Evolutionary conservation across 352 stramenopile species (phyloP), one percentile per base, ranked within the genome.

Genomic region (Phytophthora brassicae): DNA sequence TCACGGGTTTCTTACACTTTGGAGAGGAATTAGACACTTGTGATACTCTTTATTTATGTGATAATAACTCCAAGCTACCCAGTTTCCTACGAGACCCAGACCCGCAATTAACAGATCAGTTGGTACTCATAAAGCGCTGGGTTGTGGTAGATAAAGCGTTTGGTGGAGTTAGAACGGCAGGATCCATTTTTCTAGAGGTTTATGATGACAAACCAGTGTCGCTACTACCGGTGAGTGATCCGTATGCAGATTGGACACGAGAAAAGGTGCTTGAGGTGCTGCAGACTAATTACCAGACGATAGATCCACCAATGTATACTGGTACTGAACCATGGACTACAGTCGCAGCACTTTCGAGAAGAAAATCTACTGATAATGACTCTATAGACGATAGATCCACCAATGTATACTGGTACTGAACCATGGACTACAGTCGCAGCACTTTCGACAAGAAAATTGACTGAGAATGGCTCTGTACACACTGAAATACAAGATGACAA

Each of bases 121-220:
- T 88, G n/a, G 69, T 92, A 9, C 68, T 88, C 8, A 53, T 92
- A 1, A 86, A 88, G 48, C 39, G 26, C 7, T 90, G 84, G 81
- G 75, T 73, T n/a, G 55, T 82, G 14, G 68, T 92, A 17, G 53
- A 75, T 31, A 70, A 71, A 33, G 23, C 55, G 16, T 42, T 63
- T 9, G 33, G 41, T 26, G 48, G 51, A 16, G 42, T 60, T 4
- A 50, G 48, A 33, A 59, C 50, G 19, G 26, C 52, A 12, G n/a
- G 22, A 0, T 49, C 45, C 9, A 49, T 62, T 17, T 77, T 77
- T 48, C 57, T 92, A 12, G 84, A 89, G 50, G 58, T 86, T 0
- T 67, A 77, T 17, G 51, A 58, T 8, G 29, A 77, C 6, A 63
- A 56, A 0, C 29, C 44, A 2, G 33, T 74, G 0, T 6, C 68